A percentile compares a stretch with the other conserved stretches of the same genome.
Evolutionary conservation across 352 stramenopile genomes (phyloP).

Genomic region (Phytopythium vexans): DNA sequence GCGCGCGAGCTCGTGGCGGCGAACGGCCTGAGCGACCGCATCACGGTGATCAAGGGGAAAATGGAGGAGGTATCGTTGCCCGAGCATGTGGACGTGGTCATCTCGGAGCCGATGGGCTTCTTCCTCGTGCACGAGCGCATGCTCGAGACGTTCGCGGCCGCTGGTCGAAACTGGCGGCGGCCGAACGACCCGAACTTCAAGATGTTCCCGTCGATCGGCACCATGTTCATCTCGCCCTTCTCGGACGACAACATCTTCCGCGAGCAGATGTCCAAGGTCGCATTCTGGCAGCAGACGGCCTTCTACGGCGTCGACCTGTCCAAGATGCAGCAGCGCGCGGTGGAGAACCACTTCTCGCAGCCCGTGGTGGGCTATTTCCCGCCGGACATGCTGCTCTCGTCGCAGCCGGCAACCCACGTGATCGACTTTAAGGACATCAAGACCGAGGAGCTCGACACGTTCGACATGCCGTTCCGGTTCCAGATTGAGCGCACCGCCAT

Average conservation of each 20-base stretch:
- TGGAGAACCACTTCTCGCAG: constrained; percentile 97
- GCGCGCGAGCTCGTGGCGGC: constrained; percentile 91
- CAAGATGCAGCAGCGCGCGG: constrained; percentile 89
- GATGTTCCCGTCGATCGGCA: constrained; percentile 98
- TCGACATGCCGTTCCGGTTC: constrained; percentile 91
- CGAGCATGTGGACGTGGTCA: constrained; percentile 97
- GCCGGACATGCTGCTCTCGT: constrained; percentile 67
- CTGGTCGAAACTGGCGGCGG: constrained; percentile 94
- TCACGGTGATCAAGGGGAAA: constrained; percentile 97
- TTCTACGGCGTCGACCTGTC: constrained; percentile 98
- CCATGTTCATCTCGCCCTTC: constrained; percentile 97
- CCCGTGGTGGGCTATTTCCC: constrained; percentile 94
- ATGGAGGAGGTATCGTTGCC: constrained; percentile 97
- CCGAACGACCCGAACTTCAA: constrained; percentile 46
- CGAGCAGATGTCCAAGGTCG: constrained; percentile 90
- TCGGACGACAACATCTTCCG: constrained; percentile 92
- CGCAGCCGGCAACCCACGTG: constrained; percentile 51
- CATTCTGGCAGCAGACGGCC: constrained; percentile 94
- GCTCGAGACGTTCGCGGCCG: constrained; percentile 97
- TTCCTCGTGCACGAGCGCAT: constrained; percentile 99
- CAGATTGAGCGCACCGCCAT: constrained; percentile 87
- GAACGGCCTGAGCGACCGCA: constrained; percentile 95
- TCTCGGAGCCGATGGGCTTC: constrained; percentile 99
- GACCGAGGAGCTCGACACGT: constrained; percentile 78
- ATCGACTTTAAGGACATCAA: constrained; percentile 86